Base-by-base conservation (phyloP, 495 filamentous ascomycete species). In the Trichoderma orchidacearum region DNA sequence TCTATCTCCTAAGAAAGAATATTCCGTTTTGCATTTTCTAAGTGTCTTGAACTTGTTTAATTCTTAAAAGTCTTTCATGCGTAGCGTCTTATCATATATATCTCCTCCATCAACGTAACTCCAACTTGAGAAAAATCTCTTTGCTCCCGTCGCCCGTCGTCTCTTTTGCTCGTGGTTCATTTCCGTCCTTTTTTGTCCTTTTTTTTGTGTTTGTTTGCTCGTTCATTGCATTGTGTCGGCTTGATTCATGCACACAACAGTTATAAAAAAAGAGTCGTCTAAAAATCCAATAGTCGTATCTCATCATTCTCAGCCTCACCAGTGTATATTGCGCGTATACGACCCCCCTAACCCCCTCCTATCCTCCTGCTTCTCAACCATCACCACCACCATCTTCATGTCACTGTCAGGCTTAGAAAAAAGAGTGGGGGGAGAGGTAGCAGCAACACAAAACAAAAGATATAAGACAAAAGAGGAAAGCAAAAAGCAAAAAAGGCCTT, bases 41-140 rank as follows among this genome's bases (percentile, higher is more conserved):
- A n/a, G n/a, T n/a, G n/a, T n/a, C n/a, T n/a, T n/a, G n/a, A n/a
- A n/a, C 11, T 53, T 31, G 13, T 51, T 53, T 53, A 34, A 53
- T 13, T 30, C 15, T 53, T 53, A 18, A 36, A 36, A 53, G 8
- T 53, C 29, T 53, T 53, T 53, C 51, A 53, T 53, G 51, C 30
- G 51, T 30, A 28, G 27, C 30, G 27, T 53, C 29, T 34, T 53
- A 53, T 53, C 51, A 34, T 53, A 53, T 53, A 32, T 53, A 53
- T 53, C 51, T 17, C 21, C 51, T n/a, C 28, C 51, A 31, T 12
- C 15, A 25, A 28, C 51, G 41, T 28, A 48, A 28, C 18, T 32
- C 51, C 51, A 53, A 32, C 28, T 17, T 3, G 23, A 48, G 41
- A 8, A 35, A 53, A 30, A 53, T 30, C 51, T 29, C 25, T 31